Evolutionary conservation across 2,329 filamentous ascomycete species (phyloP), one percentile per base, ranked within the genome.

Genomic region (Cladophialophora yegresii): DNA sequence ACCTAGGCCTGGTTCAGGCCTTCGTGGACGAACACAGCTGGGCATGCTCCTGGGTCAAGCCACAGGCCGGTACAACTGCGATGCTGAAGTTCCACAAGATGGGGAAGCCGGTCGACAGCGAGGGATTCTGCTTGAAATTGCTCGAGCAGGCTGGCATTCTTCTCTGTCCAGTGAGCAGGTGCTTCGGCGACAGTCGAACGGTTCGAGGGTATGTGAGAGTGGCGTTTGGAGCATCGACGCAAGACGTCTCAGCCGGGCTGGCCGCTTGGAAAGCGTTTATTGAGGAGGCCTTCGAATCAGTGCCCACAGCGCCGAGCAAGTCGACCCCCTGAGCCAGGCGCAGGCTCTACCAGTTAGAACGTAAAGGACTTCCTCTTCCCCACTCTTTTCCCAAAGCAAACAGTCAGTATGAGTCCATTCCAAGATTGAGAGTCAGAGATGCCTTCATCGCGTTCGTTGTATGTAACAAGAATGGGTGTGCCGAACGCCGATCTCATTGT

Each of bases 381-480:
- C 87, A 86, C 83, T 77, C 79, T 78, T n/a, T 54, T 33, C 9
- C 47, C 13, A 61, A 23, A 7, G 22, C 22, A 20, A 51, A 32
- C 4, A 16, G 12, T 58, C 47, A 50, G 13, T 50, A 23, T 2
- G 30, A 26, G 45, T 61, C 63, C 65, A 81, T 83, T 83, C 84
- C 85, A 87, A 86, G 83, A 77, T 79, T 78, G 77, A 76, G 73
- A 72, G 73, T 98, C 93, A 98, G 69, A 70, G 67, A 69, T 70
- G 89, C 92, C 90, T 88, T 90, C 85, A 89, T 91, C 87, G 93
- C 95, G 93, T 96, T 88, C 93, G 93, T 91, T 85, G 26, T 81
- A 82, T 81, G 85, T 91, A 96, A 97, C 92, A 98, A 97, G 93
- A 43, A 89, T 88, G 80, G 84, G 50, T 96, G 93, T 97, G 95